phyloP scores from a whole-genome alignment of 129 eudicot genomes.

The Ambrosia trifida region DNA sequence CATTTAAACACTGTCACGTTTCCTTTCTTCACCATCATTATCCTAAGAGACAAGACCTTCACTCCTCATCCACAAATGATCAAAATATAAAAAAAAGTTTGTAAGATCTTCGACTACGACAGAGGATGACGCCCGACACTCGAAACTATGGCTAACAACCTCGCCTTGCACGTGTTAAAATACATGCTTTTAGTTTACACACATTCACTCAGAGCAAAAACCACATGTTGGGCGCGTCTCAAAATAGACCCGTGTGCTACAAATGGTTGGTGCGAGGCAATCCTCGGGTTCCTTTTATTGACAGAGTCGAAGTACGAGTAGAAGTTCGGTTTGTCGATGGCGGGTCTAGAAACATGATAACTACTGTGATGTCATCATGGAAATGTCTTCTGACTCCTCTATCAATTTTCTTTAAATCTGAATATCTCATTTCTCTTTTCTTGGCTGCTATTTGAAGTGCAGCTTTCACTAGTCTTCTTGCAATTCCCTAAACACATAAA shows the following conservation, averaged over 20 bases:
- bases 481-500: slow-evolving; percentile 54
- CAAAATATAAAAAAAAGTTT: too few relatives aligned
- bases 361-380: slow-evolving; percentile 82
- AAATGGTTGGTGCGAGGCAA: background rate
- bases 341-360: slow-evolving; percentile 65
- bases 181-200: background rate
- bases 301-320: slow-evolving; percentile 4
- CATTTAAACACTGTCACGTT: too few relatives aligned
- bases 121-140: too few relatives aligned
- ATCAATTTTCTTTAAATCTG: slow-evolving; percentile 80
- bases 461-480: slow-evolving; percentile 65
- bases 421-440: slow-evolving; percentile 87
- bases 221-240: background rate
- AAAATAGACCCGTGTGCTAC: background rate
- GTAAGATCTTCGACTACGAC: too few relatives aligned
- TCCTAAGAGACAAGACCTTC: too few relatives aligned
- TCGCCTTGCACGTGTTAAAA: slow-evolving; percentile 17
- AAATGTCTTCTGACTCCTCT: slow-evolving; percentile 88
- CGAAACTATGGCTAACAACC: background rate
- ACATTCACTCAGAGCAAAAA: background rate
- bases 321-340: slow-evolving; percentile 36
- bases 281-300: slow-evolving; percentile 12
- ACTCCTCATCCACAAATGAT: too few relatives aligned
- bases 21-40: too few relatives aligned
- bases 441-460: slow-evolving; percentile 76